Evolutionary conservation across 129 eudicot genomes (phyloP), one percentile per base, ranked within the genome.

Genomic region (Flaveria trinervia): DNA sequence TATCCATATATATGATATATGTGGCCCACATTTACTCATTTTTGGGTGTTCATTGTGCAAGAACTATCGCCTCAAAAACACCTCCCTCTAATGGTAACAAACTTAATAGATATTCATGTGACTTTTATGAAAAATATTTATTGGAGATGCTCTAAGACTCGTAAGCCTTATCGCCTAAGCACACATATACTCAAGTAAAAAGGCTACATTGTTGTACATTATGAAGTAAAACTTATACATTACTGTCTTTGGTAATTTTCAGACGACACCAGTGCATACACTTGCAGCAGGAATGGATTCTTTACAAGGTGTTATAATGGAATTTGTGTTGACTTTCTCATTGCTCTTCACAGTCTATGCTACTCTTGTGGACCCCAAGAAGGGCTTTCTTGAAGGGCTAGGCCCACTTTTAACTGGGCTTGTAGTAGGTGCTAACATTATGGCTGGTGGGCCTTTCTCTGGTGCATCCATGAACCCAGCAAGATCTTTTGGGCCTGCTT

Each of bases 391-490:
- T 77, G 87, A 81, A 18, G 92, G 92, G 41, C 85, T 80, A 3
- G 98, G 96, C 72, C 94, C 94, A 78, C 75, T 88, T 28, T 68
- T 90, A 7, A 85, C 88, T 82, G 98, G 97, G 86, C 84, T 92
- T 61, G 82, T 92, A 23, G 97, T 89, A 23, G 97, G 96, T 73
- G 97, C 97, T 60, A 92, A 92, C 64, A 86, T 92, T 41, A 84
- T 92, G 91, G 97, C 96, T 67, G 97, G 86, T 18, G 97, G 89
- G 59, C 72, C 89, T 26, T 85, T 93, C 81, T 84, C 96, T 0
- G 92, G 96, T 44, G 98, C 95, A 4, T 90, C 98, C 1, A 93
- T 93, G 98, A 93, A 93, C 88, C 98, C 98, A 3, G 98, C 97
- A 9, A 87, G 98, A 16, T 90, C 98, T 3, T 93, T 93, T 65